A percentile compares a stretch with the other conserved stretches of the same genome.
phyloP scores from a whole-genome alignment of 2,329 filamentous ascomycete species.

The Arthroderma sp. region DNA sequence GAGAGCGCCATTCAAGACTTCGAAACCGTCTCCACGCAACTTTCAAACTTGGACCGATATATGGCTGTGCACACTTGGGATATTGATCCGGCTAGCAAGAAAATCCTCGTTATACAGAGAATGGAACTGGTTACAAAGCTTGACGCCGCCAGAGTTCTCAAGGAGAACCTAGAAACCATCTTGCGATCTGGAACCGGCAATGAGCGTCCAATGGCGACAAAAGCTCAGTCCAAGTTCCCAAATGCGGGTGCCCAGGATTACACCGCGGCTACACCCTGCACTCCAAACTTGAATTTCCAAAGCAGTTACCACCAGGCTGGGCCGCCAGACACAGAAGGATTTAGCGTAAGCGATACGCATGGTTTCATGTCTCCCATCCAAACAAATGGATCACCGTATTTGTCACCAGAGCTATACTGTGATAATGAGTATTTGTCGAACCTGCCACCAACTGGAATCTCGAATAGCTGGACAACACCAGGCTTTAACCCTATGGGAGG shows the following conservation, averaged over 20 bases:
- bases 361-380: background rate
- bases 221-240: background rate
- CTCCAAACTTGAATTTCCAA: background rate
- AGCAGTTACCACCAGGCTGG: background rate
- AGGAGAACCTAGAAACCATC: slow-evolving; percentile 24
- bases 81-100: slow-evolving; percentile 25
- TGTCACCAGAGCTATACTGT: background rate
- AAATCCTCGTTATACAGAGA: slow-evolving; percentile 26
- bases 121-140: slow-evolving; percentile 28
- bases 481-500: background rate
- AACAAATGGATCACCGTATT: background rate
- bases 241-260: background rate
- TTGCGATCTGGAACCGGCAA: slow-evolving; percentile 13
- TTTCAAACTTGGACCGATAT: slow-evolving; percentile 28
- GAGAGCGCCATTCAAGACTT: slow-evolving; percentile 23
- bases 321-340: background rate
- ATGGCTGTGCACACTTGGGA: slow-evolving; percentile 30
- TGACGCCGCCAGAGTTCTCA: slow-evolving; percentile 26
- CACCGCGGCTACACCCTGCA: background rate
- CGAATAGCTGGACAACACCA: background rate
- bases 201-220: slow-evolving; percentile 4
- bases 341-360: background rate
- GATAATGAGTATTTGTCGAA: background rate
- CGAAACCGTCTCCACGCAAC: slow-evolving; percentile 23
- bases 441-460: background rate